Conservation (phyloP, 257 asterid genomes). For the Pogostemon cablin region DNA sequence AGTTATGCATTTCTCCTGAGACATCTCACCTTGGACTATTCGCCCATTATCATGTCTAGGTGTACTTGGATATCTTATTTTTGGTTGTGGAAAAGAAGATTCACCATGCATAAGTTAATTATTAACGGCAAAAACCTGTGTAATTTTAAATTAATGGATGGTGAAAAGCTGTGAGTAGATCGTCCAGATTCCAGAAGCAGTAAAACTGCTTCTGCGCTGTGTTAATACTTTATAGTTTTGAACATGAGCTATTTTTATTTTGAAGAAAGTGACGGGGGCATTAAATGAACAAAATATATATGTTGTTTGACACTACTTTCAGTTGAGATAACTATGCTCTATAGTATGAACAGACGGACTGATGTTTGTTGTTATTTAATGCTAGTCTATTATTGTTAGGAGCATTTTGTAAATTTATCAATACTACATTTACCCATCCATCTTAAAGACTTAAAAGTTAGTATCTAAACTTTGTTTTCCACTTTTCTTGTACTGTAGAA, state of each 20-base stretch:
- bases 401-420: background rate
- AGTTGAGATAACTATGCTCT: background rate
- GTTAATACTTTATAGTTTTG: background rate
- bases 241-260: background rate
- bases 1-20: too few species aligned
- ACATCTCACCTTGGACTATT: too few species aligned
- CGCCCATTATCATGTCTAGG: too few species aligned
- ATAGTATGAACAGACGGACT: background rate
- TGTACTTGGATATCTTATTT: background rate
- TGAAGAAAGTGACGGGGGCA: constrained; percentile 1
- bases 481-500: constrained; percentile 44
- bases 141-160: background rate
- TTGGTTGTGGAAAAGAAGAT: background rate
- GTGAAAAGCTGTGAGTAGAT: too few species aligned
- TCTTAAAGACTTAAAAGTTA: background rate
- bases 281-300: background rate
- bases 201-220: background rate
- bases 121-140: background rate
- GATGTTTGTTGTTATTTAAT: background rate
- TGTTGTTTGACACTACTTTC: background rate
- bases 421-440: background rate
- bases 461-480: constrained; percentile 22
- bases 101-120: background rate
- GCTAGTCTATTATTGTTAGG: background rate
- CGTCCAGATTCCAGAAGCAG: too few species aligned